Evolutionary conservation across 306 rosid genomes (phyloP), one percentile per base, ranked within the genome.

Genomic region (Cucumis melo): DNA sequence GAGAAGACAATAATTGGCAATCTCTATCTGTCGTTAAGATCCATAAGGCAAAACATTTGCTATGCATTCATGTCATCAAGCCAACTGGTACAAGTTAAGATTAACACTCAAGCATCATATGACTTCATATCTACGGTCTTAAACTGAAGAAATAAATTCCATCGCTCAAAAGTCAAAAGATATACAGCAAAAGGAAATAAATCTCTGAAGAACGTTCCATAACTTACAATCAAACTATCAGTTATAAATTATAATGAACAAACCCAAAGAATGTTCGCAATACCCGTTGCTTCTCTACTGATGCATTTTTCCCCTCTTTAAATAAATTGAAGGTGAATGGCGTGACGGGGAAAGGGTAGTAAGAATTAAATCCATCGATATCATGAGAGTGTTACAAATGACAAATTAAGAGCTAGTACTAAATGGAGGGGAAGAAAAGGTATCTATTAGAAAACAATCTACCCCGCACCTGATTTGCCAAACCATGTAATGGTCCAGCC

Each of bases 401-500:
- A 48, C 3, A 48, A 71, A 21, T 17, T 27, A 74, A 5, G n/a
- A 51, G 38, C 11, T 73, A 34, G 64, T 3, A 38, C 16, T 14
- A 16, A 57, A 67, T 11, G 23, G 53, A 65, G 76, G 27, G 15
- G 13, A 48, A 15, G 8, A 20, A 63, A 20, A 12, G 51, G 57
- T 9, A 57, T 78, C 65, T 63, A 15, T 61, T 34, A 54, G 74
- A 23, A 39, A 76, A 16, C 17, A 66, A 27, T 68, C 32, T 76
- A 80, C 48, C 58, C 27, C 80, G 77, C 51, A 95, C 99, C 99
- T 95, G 99, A 88, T 94, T 94, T 75, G 99, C 99, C 92, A 94
- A 89, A 79, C 99, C 99, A 88, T 94, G 99, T 67, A 95, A 88
- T 61, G 99, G 99, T 65, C 99, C 98, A 83, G 99, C 98, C 85